Conservation (phyloP, 805 yeast genomes). For the Vanderwaltozyma tropicalis region DNA sequence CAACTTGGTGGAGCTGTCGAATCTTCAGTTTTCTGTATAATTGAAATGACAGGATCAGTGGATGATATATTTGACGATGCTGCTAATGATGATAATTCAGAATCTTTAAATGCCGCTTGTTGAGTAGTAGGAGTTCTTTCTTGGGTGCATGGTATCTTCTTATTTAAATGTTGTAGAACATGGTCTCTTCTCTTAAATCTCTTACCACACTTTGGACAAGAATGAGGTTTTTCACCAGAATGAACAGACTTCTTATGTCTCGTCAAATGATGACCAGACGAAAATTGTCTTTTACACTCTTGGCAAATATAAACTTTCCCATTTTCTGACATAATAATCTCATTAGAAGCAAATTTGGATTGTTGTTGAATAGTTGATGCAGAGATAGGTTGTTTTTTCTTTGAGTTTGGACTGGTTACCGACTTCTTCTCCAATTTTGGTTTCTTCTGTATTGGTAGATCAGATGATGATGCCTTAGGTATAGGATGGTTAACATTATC, state of each 20-base stretch:
- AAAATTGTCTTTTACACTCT: slow-evolving; percentile 29
- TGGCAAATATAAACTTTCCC: slow-evolving; percentile 30
- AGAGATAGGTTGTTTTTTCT: not conserved
- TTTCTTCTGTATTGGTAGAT: slow-evolving; percentile 8
- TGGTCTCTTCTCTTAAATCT: slow-evolving; percentile 31
- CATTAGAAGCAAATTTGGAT: slow-evolving; percentile 23
- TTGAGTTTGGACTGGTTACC: not conserved
- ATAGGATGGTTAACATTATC: not conserved
- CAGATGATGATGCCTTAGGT: slow-evolving; percentile 2
- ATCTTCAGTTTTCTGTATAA: too few species aligned
- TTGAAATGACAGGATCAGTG: not conserved
- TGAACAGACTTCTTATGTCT: slow-evolving; percentile 32
- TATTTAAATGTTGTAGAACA: slow-evolving; percentile 29
- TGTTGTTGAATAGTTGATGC: slow-evolving; percentile 9
- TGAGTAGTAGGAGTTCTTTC: too few species aligned
- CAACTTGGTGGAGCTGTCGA: too few species aligned
- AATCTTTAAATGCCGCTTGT: too few species aligned
- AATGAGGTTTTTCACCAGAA: slow-evolving; percentile 31
- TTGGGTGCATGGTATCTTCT: slow-evolving; percentile 27
- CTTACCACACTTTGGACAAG: slow-evolving; percentile 31
- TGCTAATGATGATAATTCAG: not conserved
- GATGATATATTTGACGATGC: not conserved
- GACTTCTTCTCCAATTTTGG: slow-evolving; percentile 10
- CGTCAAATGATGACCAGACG: slow-evolving; percentile 31
- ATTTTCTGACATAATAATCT: slow-evolving; percentile 25